Evolutionary conservation across 2,329 filamentous ascomycete species (phyloP).

Genomic region (Harringtonia aguacate): DNA sequence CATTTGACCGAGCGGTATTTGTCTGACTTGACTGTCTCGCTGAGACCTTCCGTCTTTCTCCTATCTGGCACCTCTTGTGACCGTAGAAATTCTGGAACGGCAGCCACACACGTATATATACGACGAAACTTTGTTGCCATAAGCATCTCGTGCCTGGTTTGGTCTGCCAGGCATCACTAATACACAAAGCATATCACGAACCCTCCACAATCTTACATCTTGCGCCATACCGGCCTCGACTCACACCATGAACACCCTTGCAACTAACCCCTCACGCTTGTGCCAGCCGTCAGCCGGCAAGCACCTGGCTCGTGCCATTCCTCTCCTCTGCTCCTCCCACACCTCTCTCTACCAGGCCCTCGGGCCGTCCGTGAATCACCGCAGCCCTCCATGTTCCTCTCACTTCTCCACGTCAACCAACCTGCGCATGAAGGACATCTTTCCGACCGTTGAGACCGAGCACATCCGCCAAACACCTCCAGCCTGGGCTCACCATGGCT

Average conservation of each 20-base stretch:
- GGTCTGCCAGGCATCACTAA: background rate
- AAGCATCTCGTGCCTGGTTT: background rate
- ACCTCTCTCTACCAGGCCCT: background rate
- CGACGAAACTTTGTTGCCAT: background rate
- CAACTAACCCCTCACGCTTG: conserved; percentile 1
- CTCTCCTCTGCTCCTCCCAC: conserved; percentile 2
- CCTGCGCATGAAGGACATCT: conserved; percentile 44
- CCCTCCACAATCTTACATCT: background rate
- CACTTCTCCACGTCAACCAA: conserved; percentile 39
- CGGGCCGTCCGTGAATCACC: background rate
- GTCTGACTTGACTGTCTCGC: no score
- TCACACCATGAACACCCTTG: conserved; percentile 6
- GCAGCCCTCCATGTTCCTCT: conserved; percentile 12
- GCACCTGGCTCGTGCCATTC: conserved; percentile 4
- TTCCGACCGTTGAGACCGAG: conserved; percentile 49
- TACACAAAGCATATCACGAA: background rate
- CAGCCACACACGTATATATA: background rate
- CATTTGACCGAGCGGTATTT: no score
- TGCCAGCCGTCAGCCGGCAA: conserved; percentile 5
- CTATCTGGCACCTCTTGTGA: background rate
- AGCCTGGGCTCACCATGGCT: conserved; percentile 63
- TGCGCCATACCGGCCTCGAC: background rate
- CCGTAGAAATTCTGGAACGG: background rate
- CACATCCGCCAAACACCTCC: conserved; percentile 52
- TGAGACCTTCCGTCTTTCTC: background rate